Percentiles rank a stretch among this genome's conserved stretches.
These are phyloP conservation scores for Lentinus brumalis DNA, from an alignment of 768 basidiomycete genomes.

Conservation along the genomic window DNA sequence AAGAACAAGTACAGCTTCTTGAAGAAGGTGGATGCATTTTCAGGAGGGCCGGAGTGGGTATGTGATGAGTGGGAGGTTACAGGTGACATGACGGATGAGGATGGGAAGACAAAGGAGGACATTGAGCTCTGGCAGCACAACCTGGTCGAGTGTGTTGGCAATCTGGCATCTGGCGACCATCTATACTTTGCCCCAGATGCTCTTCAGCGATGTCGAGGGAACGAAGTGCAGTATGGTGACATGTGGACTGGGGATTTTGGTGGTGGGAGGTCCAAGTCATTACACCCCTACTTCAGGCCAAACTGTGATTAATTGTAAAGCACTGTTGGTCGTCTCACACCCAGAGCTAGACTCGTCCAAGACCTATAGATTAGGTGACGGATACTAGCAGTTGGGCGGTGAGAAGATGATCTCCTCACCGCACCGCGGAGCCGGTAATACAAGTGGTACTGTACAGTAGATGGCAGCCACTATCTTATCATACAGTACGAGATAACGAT, in stretches of 20 bases:
- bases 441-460: no score
- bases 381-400: no score
- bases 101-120: slow-evolving; percentile 15
- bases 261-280: slow-evolving; percentile 31
- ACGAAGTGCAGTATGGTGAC: slow-evolving; percentile 21
- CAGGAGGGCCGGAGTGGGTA: slow-evolving; percentile 27
- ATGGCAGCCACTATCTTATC: no score
- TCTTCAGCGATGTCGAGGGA: slow-evolving; percentile 17
- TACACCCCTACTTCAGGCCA: no score
- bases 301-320: no score
- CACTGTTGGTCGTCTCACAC: no score
- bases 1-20: slow-evolving; percentile 29
- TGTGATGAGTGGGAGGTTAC: slow-evolving; percentile 20
- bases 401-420: no score
- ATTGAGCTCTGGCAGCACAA: slow-evolving; percentile 29
- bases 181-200: slow-evolving; percentile 30
- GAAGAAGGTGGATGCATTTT: slow-evolving; percentile 30
- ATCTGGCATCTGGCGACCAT: slow-evolving; percentile 29
- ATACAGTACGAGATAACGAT: no score
- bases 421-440: no score
- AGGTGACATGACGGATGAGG: slow-evolving; percentile 10
- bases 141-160: slow-evolving; percentile 30
- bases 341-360: no score
- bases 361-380: no score
- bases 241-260: slow-evolving; percentile 29